These are phyloP conservation scores for Rhododendron vialii DNA, from an alignment of 148 eudicot species.

Conservation along the genomic window DNA sequence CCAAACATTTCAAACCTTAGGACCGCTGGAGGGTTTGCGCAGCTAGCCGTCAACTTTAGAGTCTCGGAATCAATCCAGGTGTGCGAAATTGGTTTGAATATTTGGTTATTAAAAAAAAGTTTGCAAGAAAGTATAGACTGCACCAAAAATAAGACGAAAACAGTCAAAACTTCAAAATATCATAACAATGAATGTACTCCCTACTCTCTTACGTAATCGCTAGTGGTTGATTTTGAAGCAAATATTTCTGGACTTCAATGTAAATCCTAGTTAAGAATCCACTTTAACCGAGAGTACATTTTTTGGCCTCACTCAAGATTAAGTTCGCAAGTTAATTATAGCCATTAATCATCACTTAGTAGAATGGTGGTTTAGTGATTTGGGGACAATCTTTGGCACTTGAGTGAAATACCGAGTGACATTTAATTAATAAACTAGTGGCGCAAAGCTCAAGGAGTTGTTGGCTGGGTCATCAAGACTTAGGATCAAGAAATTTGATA, in stretches of 20 bases:
- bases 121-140: too few species aligned
- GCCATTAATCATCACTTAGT: slow-evolving; percentile 5
- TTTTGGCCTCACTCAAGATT: neutral
- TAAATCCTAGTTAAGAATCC: neutral
- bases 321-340: neutral
- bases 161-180: neutral
- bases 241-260: neutral
- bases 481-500: too few species aligned
- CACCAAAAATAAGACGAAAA: too few species aligned
- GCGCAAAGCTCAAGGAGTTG: neutral
- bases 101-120: too few species aligned
- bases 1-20: too few species aligned
- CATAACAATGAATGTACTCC: too few species aligned
- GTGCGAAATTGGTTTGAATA: too few species aligned
- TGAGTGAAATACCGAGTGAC: slow-evolving; percentile 6
- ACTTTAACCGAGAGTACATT: neutral
- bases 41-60: too few species aligned
- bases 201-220: neutral
- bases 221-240: neutral
- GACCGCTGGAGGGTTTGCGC: too few species aligned
- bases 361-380: slow-evolving; percentile 14
- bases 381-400: slow-evolving; percentile 6
- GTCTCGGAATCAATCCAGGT: neutral
- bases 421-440: neutral
- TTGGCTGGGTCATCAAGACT: neutral